Base-by-base conservation (phyloP, 768 basidiomycete genomes). In the Lepiota venenata region DNA sequence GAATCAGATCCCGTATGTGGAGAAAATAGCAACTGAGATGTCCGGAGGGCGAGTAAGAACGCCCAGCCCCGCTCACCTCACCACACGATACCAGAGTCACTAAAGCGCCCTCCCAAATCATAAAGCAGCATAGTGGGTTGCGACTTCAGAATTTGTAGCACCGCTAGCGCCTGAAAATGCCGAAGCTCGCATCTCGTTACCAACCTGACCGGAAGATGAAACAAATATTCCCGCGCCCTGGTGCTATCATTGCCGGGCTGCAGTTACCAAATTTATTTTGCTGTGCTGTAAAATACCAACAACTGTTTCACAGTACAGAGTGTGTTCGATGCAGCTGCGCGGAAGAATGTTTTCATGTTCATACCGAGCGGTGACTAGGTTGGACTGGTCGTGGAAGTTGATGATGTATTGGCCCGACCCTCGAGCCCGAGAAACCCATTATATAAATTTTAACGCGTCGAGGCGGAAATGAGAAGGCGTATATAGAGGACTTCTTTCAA, bases 151-250 rank as follows among this genome's bases (percentile, higher is more conserved):
- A 27, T 29, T 46, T 29, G 15, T 5, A 5, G 25, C 18, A 15
- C 22, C 20, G 22, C 22, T 14, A 21, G 8, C 39, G 12, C 39
- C 18, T 11, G 25, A 3, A n/a, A 40, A 47, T 37, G n/a, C 25
- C 36, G 40, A 22, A 47, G 16, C 44, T 47, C 43, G 45, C 39
- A 29, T 47, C 27, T 42, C 21, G 45, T 54, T 45, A 36, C 36
- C 21, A 52, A 45, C 52, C 52, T n/a, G 16, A 38, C 16, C 14
- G 27, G 21, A n/a, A 25, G 32, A 6, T 54, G 52, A 54, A 54
- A 54, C 52, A 16, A 25, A 21, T 54, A 47, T 40, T 46, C 52
- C 52, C 27, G 36, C 45, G 22, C 45, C 3, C 29, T n/a, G 32
- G 3, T 35, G n/a, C 16, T 48, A 14, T 29, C 25, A 27, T 27